Evolutionary conservation across 371 early-diverging fungal species (phyloP).

Genomic region (Lichtheimia ramosa): DNA sequence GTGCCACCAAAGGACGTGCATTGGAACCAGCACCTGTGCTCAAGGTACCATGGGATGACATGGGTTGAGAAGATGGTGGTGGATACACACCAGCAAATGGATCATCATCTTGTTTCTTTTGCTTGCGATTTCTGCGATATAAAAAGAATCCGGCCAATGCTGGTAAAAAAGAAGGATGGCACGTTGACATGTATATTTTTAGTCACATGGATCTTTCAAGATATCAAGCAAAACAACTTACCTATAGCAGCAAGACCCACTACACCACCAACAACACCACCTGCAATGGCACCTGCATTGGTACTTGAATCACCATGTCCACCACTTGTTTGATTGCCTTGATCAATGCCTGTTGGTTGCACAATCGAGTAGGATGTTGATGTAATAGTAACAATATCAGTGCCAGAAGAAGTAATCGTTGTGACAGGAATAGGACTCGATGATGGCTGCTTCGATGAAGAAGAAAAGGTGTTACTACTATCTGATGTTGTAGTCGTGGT

Average conservation of each 20-base stretch:
- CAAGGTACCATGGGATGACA: background rate
- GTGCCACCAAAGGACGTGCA: constrained; percentile 13
- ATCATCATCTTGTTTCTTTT: background rate
- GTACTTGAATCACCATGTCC: background rate
- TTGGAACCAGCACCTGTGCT: constrained; percentile 2
- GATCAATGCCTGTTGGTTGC: constrained; percentile 5
- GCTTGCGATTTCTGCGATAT: constrained; percentile 3
- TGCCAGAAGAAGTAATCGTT: constrained; percentile 7
- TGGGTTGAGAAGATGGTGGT: background rate
- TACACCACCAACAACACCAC: constrained; percentile 11
- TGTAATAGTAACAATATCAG: constrained; percentile 7
- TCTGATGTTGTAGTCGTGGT: constrained; percentile 3
- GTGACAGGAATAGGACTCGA: constrained; percentile 4
- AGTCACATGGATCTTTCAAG: no score
- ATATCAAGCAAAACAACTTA: background rate
- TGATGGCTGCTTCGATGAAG: background rate
- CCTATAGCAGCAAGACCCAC: constrained; percentile 6
- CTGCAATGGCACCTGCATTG: constrained; percentile 6
- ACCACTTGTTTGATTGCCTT: background rate
- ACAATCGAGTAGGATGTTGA: constrained; percentile 9
- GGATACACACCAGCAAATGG: background rate
- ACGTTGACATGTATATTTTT: background rate
- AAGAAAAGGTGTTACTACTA: background rate
- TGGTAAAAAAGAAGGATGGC: background rate
- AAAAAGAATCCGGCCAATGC: constrained; percentile 1